Evolutionary conservation across 345 rosid species (phyloP), one percentile per base, ranked within the genome.

Genomic region (Aquilaria malaccensis): DNA sequence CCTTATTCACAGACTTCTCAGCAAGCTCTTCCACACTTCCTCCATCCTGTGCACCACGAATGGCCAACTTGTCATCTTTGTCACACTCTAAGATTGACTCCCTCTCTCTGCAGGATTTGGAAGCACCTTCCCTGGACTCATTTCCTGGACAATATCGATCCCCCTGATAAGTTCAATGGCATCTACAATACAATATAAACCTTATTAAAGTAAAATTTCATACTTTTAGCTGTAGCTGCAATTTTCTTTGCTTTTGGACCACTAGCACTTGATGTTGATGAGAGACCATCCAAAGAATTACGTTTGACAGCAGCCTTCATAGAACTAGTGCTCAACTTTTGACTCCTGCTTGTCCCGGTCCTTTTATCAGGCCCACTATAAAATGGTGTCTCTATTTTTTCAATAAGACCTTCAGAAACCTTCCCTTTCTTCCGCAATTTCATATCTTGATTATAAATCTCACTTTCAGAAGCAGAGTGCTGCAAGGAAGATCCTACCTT

Each of bases 381-480:
- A 54, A 46, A 56, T 74, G 65, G 56, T 52, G 46, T 54, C 54
- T 59, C 65, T 13, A 29, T 61, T 53, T 70, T 60, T 32, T 68
- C 65, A 59, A 69, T 59, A 59, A 59, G 55, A 22, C 71, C 70
- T 59, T 50, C 50, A 45, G 64, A 50, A 67, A 32, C 30, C 3
- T 53, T 62, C 30, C 62, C 70, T 71, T 81, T 79, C 74, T 66
- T 74, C 10, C 57, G 79, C 72, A 76, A 76, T 41, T 75, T 84
- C 33, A 59, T 51, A 30, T 56, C 71, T 62, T 53, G 70, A 48
- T 74, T 65, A 9, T 49, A 58, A 50, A 59, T 64, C 60, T 56
- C 77, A 60, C 61, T 9, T 31, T 67, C 69, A 57, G 62, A 14
- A 66, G 69, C 65, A 14, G 41, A 54, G 60, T 72, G 74, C 54